Base-by-base conservation (phyloP, 768 basidiomycete species). In the Mycena galericulata region DNA sequence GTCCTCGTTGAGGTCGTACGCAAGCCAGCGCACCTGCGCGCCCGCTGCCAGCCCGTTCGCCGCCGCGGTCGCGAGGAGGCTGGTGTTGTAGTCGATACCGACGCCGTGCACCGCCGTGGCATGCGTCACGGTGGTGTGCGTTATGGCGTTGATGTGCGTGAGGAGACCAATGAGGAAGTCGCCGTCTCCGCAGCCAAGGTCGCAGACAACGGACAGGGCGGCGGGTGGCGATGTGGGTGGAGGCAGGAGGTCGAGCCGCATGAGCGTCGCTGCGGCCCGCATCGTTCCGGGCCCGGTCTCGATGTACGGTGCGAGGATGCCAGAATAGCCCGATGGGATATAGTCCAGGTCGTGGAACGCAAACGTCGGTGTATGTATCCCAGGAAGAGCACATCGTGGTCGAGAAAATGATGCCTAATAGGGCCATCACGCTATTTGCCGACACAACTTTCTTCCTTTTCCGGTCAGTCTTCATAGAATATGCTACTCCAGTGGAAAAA, bases 161-260 rank as follows among this genome's bases (percentile, higher is more conserved):
- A 66, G 40, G 41, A 66, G 43, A 15, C 65, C 41, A 41, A 66
- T 66, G 49, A 66, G 41, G 65, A 66, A 66, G 12, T 53, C 57
- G 17, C 65, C 65, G 34, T 66, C 65, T 47, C 65, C 65, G 57
- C 65, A 66, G 10, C 65, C 65, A 22, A 66, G 57, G 57, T 66
- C 65, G 41, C 65, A 66, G 41, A 66, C 18, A 24, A 66, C 34
- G 18, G 57, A 66, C 4, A 54, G 53, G 18, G 59, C 20, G 24
- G 18, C 38, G 11, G 53, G 18, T 8, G 55, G 49, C 1, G 55
- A 47, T 38, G 32, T 20, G 24, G 56, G 22, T 11, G 57, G n/a
- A 14, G 49, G 64, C 26, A 60, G 20, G 17, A 65, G 29, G 24
- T 66, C 65, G 1, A 66, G 57, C 4, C 40, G 30, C 65, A 66